Base-by-base conservation (phyloP, 169 alveolate genomes). In the Theileria orientalis region DNA sequence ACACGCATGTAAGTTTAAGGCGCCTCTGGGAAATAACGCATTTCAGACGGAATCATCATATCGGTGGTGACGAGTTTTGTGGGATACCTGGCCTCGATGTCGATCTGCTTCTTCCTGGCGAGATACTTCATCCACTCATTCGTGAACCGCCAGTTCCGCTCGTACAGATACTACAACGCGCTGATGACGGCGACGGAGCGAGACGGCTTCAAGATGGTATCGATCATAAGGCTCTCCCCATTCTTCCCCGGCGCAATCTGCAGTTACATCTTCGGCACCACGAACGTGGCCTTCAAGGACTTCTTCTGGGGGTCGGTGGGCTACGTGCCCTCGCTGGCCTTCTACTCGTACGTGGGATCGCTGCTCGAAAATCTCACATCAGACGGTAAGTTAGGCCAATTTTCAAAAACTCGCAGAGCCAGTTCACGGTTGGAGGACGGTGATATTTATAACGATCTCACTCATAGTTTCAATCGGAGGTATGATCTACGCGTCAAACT, bases 181-280 rank as follows among this genome's bases (percentile, higher is more conserved):
- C 57, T 79, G 1, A 72, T 66, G 29, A 7, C 77, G 1, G 83
- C 87, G 2, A 64, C 83, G 37, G 87, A 79, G 46, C 35, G 23
- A 8, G 83, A 60, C 33, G 87, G 87, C 30, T 32, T 79, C 35
- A 51, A 49, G 16, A n/a, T 79, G 61, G 87, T 72, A n/a, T 32
- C 78, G 33, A 63, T 79, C 67, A 61, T 79, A 35, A 79, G 87
- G 84, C 56, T 79, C 2, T 79, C 87, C 25, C 87, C 87, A 25
- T 64, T 79, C 54, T 73, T 79, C 74, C 87, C 87, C 3, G 75
- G 74, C n/a, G 74, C 87, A 35, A 21, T 79, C 49, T 59, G 73
- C 33, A 79, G 87, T 61, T 79, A 79, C 77, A 79, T 79, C 19
- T 67, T 79, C 41, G 87, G 87, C 6, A 72, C 77, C 61, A 79